phyloP scores from a whole-genome alignment of 805 yeast genomes.

The Metschnikowia noctiluminum region DNA sequence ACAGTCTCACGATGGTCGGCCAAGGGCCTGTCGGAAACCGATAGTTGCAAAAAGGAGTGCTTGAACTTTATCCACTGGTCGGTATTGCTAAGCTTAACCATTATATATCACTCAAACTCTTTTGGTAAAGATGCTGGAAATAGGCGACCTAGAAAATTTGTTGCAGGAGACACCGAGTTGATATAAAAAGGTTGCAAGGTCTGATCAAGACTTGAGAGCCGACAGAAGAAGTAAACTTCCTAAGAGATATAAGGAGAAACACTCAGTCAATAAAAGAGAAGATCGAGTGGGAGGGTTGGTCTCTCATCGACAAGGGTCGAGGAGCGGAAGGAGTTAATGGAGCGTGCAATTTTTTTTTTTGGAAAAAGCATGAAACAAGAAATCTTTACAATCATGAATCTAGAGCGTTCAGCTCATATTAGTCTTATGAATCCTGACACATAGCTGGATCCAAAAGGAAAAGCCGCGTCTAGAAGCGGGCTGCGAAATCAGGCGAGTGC shows the following conservation, averaged over 20 bases:
- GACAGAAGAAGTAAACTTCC: no score
- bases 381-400: not conserved
- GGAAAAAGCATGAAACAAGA: not conserved
- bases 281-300: no score
- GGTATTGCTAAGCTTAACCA: slow-evolving; percentile 1
- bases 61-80: slow-evolving; percentile 13
- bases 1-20: not conserved
- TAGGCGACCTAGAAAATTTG: no score
- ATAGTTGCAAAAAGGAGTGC: slow-evolving; percentile 11
- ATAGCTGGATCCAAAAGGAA: not conserved
- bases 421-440: not conserved
- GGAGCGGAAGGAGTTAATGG: not conserved
- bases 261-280: no score
- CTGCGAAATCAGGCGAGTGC: not conserved
- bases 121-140: not conserved
- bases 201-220: no score
- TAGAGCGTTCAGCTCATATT: not conserved
- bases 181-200: no score
- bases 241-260: no score
- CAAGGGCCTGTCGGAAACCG: slow-evolving; percentile 1
- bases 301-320: no score
- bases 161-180: no score
- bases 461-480: not conserved
- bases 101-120: not conserved
- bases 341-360: no score